Evolutionary conservation across 331 rosid species (phyloP).

Genomic region (Malus hybrid): DNA sequence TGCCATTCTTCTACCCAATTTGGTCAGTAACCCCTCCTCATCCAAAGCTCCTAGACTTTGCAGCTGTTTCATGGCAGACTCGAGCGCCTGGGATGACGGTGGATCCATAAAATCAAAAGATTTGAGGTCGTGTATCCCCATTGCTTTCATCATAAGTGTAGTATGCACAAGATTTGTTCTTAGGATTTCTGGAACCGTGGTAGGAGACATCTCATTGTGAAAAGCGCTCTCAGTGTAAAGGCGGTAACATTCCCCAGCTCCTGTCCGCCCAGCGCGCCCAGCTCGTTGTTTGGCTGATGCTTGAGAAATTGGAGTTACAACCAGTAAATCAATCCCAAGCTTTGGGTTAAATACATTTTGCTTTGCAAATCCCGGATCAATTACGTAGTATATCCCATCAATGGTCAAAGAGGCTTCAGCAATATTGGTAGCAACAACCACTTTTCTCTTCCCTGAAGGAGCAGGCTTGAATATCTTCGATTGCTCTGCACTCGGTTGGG

Average conservation of each 20-base stretch:
- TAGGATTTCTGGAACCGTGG: conserved; percentile 78
- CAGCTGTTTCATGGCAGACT: conserved; percentile 81
- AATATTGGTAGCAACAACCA: conserved; percentile 92
- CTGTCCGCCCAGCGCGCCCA: conserved; percentile 92
- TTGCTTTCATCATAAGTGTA: conserved; percentile 80
- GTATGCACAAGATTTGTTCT: conserved; percentile 75
- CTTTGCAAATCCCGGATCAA: conserved; percentile 93
- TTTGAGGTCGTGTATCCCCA: conserved; percentile 82
- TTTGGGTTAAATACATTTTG: conserved; percentile 89
- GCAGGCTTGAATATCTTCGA: conserved; percentile 86
- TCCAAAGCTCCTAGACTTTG: conserved; percentile 89
- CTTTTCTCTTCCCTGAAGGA: conserved; percentile 92
- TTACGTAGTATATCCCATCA: conserved; percentile 83
- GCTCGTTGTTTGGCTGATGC: conserved; percentile 95
- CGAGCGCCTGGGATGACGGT: conserved; percentile 80
- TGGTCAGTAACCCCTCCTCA: conserved; percentile 86
- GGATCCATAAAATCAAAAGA: conserved; percentile 96
- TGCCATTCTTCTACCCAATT: conserved; percentile 93
- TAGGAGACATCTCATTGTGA: conserved; percentile 86
- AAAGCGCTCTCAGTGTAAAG: conserved; percentile 89
- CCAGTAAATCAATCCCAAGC: conserved; percentile 87
- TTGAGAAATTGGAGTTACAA: conserved; percentile 89
- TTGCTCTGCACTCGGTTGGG: conserved; percentile 91
- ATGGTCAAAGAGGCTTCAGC: conserved; percentile 93
- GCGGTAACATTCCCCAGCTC: conserved; percentile 92